Evolutionary conservation across 192 early-diverging fungal species (phyloP).

Genomic region (Coemansia sp.): DNA sequence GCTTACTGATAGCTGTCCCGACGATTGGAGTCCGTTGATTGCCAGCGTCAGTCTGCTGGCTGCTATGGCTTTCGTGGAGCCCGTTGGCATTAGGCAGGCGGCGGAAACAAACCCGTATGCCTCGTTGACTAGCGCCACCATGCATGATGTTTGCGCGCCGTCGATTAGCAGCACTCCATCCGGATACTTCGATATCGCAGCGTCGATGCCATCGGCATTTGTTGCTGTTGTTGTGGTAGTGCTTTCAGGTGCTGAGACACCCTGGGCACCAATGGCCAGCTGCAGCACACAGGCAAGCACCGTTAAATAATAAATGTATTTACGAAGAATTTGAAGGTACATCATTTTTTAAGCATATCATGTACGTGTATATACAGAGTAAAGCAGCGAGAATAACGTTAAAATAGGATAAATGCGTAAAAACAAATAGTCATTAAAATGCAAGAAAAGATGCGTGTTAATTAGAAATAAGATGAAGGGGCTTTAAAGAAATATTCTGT

Average conservation of each 20-base stretch:
- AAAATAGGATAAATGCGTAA: neutral
- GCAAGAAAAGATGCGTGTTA: neutral
- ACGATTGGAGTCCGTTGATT: slow-evolving; percentile 12
- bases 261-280: neutral
- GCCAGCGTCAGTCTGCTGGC: slow-evolving; percentile 18
- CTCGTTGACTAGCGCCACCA: slow-evolving; percentile 16
- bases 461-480: neutral
- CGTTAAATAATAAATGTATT: neutral
- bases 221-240: neutral
- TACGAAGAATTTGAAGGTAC: neutral
- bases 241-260: neutral
- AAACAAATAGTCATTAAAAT: neutral
- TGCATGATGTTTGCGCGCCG: slow-evolving; percentile 30
- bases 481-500: neutral
- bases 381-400: neutral
- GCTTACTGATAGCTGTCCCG: slow-evolving; percentile 9
- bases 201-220: neutral
- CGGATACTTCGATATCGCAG: neutral
- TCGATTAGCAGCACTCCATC: slow-evolving; percentile 36
- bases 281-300: neutral
- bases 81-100: slow-evolving; percentile 17
- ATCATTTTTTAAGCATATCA: no score
- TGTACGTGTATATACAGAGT: neutral
- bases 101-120: slow-evolving; percentile 32
- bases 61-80: slow-evolving; percentile 4